Conservation (phyloP, 129 eudicot species). For the Escallonia rubra region DNA sequence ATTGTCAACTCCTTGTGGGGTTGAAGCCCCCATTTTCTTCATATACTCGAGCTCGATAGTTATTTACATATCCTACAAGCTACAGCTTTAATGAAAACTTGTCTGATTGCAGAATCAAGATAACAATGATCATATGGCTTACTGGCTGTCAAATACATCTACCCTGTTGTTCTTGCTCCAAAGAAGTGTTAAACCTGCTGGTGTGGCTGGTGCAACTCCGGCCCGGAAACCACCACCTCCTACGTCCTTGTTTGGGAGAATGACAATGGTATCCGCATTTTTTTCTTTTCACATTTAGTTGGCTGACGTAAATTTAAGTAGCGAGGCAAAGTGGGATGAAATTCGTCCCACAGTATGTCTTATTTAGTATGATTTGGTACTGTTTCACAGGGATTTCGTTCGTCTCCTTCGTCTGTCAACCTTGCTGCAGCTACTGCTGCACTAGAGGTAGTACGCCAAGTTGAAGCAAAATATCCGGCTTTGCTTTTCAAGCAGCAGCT, state of each 20-base stretch:
- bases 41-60: no score
- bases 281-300: background rate
- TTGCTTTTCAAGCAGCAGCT: conserved; percentile 89
- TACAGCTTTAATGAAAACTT: background rate
- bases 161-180: conserved; percentile 68
- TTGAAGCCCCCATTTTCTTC: no score
- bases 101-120: conserved; percentile 59
- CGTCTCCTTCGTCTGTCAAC: conserved; percentile 62
- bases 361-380: background rate
- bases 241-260: conserved; percentile 81
- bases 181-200: conserved; percentile 52
- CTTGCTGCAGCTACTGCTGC: conserved; percentile 71
- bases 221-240: conserved; percentile 55
- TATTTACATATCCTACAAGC: no score
- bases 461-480: conserved; percentile 88
- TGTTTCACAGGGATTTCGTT: conserved; percentile 56
- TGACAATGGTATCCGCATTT: conserved; percentile 53
- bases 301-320: background rate
- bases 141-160: conserved; percentile 82
- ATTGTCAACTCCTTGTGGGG: no score
- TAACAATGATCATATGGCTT: conserved; percentile 64
- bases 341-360: background rate
- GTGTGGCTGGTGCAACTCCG: conserved; percentile 44
- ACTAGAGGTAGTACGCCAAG: conserved; percentile 65
- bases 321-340: background rate